Evolutionary conservation across 2,329 filamentous ascomycete species (phyloP), one percentile per base, ranked within the genome.

Genomic region (Fusarium sterilihyphosum): DNA sequence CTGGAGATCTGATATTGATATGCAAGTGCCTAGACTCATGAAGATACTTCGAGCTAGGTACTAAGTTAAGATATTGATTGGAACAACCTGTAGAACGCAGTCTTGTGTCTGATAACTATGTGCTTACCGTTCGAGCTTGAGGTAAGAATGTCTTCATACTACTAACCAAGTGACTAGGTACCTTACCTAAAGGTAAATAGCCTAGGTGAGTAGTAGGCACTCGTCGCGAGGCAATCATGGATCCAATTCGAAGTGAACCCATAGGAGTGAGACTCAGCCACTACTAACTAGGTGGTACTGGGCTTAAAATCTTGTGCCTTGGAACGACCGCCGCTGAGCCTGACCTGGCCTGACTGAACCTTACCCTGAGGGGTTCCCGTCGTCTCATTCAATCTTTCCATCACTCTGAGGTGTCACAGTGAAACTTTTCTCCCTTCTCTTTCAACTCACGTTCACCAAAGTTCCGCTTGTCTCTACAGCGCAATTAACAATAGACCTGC

Each of bases 221-320:
- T 50, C 20, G 22, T 50, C 29, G 17, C 14, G n/a, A 50, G 29
- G 47, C 29, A 31, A 49, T 50, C 29, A 26, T 31, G 22, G 43
- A 47, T 40, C 41, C 47, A 41, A 61, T 49, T 68, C 68, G 72
- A 72, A 74, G 71, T 72, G 71, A 69, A 74, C 60, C 67, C 71
- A 74, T 47, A 33, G 63, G 49, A 67, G 52, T 50, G 22, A 66
- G 60, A 40, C 50, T 47, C 35, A 33, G 58, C 56, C 41, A 49
- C 41, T 33, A 62, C 59, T 37, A 13, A 35, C 33, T 35, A 16
- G 33, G 33, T 35, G 16, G 16, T 24, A n/a, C 11, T 52, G 24
- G 57, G 44, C 57, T 50, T 20, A 50, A 60, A 60, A 44, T 53
- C 40, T 58, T 40, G 53, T 61, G 63, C 63, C 65, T 69, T 46